Evolutionary conservation across 345 rosid genomes (phyloP).

Genomic region (Heritiera littoralis): DNA sequence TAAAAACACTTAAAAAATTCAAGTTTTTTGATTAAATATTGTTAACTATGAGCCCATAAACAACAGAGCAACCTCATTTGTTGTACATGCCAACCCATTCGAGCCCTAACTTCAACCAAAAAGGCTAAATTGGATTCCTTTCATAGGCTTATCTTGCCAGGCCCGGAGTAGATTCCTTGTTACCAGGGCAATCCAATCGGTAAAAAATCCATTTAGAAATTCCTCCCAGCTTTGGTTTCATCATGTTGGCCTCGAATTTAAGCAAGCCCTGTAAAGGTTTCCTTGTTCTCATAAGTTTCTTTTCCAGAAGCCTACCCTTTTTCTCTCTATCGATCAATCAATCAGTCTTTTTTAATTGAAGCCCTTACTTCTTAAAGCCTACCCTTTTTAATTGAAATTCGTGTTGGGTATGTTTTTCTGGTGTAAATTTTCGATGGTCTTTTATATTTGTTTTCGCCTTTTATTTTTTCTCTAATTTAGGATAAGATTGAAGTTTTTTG

Average conservation of each 20-base stretch:
- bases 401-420: conserved; percentile 41
- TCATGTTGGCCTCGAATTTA: conserved; percentile 27
- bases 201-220: neutral
- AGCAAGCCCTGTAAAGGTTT: conserved; percentile 26
- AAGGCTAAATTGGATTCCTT: too few relatives aligned
- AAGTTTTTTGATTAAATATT: neutral
- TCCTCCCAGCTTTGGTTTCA: conserved; percentile 27
- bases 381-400: too few relatives aligned
- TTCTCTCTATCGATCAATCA: conserved; percentile 24
- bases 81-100: too few relatives aligned
- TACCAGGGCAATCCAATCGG: conserved; percentile 4
- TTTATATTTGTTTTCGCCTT: neutral
- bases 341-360: neutral
- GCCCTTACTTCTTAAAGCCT: conserved; percentile 14
- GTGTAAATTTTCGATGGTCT: neutral
- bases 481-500: neutral
- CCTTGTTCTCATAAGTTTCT: conserved; percentile 11
- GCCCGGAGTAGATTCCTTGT: conserved; percentile 15
- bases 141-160: neutral
- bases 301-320: conserved; percentile 27
- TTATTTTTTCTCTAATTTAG: neutral
- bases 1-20: neutral
- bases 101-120: too few relatives aligned
- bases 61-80: too few relatives aligned
- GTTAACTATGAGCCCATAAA: neutral